These are phyloP conservation scores for Vanrija sp. DNA, from an alignment of 1,284 basidiomycete species.

Conservation along the genomic window DNA sequence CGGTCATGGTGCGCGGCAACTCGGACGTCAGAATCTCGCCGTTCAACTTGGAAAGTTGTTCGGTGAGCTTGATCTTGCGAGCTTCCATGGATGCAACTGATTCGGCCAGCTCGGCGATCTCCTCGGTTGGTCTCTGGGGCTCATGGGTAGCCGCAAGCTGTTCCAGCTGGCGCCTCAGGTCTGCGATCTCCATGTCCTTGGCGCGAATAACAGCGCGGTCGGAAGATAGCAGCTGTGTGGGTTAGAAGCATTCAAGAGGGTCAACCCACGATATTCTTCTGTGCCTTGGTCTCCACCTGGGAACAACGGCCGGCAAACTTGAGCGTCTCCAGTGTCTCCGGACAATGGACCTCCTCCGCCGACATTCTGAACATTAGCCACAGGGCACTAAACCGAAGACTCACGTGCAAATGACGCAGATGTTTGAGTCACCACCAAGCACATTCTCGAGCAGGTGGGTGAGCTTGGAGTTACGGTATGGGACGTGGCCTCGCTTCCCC, in stretches of 20 bases:
- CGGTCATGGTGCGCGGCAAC: constrained; percentile 23
- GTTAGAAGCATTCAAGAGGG: neutral
- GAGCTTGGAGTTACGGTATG: constrained; percentile 56
- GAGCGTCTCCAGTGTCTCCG: constrained; percentile 56
- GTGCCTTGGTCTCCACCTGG: constrained; percentile 56
- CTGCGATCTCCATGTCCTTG: constrained; percentile 51
- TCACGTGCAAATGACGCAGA: constrained; percentile 57
- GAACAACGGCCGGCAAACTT: constrained; percentile 58
- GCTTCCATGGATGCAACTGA: constrained; percentile 43
- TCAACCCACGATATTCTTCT: constrained; percentile 51
- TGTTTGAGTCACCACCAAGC: constrained; percentile 55
- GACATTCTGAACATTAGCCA: constrained; percentile 26
- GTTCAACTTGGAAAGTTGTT: constrained; percentile 44
- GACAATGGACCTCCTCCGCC: constrained; percentile 51
- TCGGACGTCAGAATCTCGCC: constrained; percentile 46
- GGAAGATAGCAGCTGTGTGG: constrained; percentile 34
- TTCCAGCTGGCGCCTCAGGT: constrained; percentile 43
- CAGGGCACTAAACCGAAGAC: neutral
- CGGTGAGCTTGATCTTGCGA: constrained; percentile 35
- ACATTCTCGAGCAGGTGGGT: constrained; percentile 57
- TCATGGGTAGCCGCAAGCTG: constrained; percentile 9
- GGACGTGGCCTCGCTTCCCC: constrained; percentile 50
- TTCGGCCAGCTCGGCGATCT: constrained; percentile 36
- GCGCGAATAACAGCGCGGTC: constrained; percentile 49
- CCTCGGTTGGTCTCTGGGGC: neutral